Base-by-base conservation (phyloP, 148 eudicot genomes). In the Polygonum aviculare region DNA sequence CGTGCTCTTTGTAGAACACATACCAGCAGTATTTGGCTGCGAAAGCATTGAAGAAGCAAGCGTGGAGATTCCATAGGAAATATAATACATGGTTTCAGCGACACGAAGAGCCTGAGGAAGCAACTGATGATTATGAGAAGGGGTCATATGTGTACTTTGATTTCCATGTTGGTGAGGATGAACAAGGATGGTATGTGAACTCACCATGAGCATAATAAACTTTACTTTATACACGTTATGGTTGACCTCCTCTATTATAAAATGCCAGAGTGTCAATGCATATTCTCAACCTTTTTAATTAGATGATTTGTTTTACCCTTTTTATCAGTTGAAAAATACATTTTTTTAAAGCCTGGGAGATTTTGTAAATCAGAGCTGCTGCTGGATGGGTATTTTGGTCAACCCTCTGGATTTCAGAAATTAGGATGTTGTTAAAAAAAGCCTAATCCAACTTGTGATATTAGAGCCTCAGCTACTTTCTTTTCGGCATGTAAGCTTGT, bases 21-120 rank as follows among this genome's bases (percentile, higher is more conserved):
- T 95, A 92, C 82, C 98, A 95, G 84, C 98, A 95, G 81, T 95
- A 89, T 84, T 78, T 95, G 81, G 98, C 98, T 88, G 98, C 98
- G 60, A 95, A 83, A 82, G 97, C 90, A 80, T 79, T 95, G 80
- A 95, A 95, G 84, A 95, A 90, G 81, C 98, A 92, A 82, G 93
- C 98, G 3, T 95, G 98, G 98, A 92, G 98, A 85, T 95, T 79
- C 80, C 98, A 95, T 81, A 86, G 92, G 75, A 95, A 90, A 69
- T 95, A 85, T 79, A 87, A 88, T 80, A 95, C 97, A 21, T 95
- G 98, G 98, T 95, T 95, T 85, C 98, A 95, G 82, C 85, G 98
- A 73, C 98, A 90, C 12, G 94, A 90, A 86, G 98, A 92, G 85
- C 98, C 98, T 76, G 89, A 90, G 77, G 86, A 90, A 76, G 94